Evolutionary conservation across 2,329 filamentous ascomycete genomes (phyloP).

Genomic region (Botryotinia globosa): DNA sequence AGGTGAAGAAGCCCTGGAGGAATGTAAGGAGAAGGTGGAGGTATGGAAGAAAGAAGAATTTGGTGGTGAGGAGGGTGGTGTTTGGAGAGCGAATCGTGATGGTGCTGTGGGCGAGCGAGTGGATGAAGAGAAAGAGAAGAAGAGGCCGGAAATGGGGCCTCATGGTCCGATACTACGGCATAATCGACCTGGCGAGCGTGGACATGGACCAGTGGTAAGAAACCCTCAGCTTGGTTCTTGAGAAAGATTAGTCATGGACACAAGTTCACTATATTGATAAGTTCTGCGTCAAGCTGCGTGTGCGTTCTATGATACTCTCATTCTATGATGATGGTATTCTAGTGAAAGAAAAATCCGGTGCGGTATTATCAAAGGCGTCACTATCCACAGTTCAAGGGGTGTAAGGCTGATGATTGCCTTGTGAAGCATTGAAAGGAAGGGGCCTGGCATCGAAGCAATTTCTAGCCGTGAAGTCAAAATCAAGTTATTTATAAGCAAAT

Average conservation of each 20-base stretch:
- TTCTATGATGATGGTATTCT: background rate
- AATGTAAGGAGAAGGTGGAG: constrained; percentile 83
- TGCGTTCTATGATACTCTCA: no score
- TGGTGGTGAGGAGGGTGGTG: constrained; percentile 65
- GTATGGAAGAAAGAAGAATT: constrained; percentile 96
- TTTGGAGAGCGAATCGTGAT: constrained; percentile 88
- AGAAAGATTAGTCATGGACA: background rate
- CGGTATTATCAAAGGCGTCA: background rate
- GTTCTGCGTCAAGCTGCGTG: background rate
- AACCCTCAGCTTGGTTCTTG: constrained; percentile 6
- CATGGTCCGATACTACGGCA: constrained; percentile 31
- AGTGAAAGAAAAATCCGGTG: no score
- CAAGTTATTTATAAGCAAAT: background rate
- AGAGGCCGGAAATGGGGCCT: constrained; percentile 22
- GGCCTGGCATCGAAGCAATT: background rate
- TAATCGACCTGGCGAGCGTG: constrained; percentile 29
- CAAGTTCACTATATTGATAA: background rate
- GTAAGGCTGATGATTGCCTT: background rate
- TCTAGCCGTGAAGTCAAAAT: background rate
- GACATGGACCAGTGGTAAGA: constrained; percentile 35
- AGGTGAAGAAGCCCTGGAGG: constrained; percentile 84
- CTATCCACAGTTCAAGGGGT: background rate
- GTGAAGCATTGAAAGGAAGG: background rate
- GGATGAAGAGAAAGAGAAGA: constrained; percentile 19
- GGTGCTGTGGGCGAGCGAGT: constrained; percentile 45